Conservation (phyloP, 2,329 filamentous ascomycete species). For the Falciphora oryzae region DNA sequence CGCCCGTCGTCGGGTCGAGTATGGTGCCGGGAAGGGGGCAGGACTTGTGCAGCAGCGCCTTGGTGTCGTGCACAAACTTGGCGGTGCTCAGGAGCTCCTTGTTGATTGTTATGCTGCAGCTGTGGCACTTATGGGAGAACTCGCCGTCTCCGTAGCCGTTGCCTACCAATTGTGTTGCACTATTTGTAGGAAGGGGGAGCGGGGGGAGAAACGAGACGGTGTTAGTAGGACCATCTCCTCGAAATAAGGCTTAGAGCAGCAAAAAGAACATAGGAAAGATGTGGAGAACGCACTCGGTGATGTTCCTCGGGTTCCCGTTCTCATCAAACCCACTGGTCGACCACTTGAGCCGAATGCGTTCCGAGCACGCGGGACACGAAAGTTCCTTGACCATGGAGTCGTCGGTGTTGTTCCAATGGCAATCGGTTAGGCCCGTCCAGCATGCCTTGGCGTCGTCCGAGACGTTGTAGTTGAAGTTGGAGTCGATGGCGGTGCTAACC, state of each 20-base stretch:
- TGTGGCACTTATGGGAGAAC: constrained; percentile 43
- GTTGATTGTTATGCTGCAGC: constrained; percentile 44
- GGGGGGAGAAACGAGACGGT: too few species aligned
- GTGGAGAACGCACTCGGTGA: not conserved
- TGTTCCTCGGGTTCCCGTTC: constrained; percentile 24
- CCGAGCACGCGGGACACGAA: constrained; percentile 49
- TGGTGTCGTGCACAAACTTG: constrained; percentile 55
- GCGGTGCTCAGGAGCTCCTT: constrained; percentile 54
- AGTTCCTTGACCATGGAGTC: constrained; percentile 44
- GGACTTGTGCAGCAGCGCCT: constrained; percentile 37
- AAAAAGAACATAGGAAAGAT: not conserved
- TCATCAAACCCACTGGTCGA: constrained; percentile 43
- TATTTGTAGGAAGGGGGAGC: not conserved
- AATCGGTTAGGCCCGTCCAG: constrained; percentile 44
- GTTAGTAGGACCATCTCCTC: not conserved
- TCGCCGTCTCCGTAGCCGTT: constrained; percentile 55
- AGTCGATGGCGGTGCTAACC: constrained; percentile 53
- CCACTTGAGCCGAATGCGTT: constrained; percentile 47
- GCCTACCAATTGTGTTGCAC: constrained; percentile 33
- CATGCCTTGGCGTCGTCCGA: constrained; percentile 33
- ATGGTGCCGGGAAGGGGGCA: constrained; percentile 64
- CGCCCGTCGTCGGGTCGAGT: constrained; percentile 46
- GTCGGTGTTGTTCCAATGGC: constrained; percentile 53
- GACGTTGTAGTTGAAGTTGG: constrained; percentile 50
- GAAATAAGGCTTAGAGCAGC: not conserved